These are phyloP conservation scores for Geotrichum histeridarum DNA, from an alignment of 1,139 yeast species.

Conservation along the genomic window DNA sequence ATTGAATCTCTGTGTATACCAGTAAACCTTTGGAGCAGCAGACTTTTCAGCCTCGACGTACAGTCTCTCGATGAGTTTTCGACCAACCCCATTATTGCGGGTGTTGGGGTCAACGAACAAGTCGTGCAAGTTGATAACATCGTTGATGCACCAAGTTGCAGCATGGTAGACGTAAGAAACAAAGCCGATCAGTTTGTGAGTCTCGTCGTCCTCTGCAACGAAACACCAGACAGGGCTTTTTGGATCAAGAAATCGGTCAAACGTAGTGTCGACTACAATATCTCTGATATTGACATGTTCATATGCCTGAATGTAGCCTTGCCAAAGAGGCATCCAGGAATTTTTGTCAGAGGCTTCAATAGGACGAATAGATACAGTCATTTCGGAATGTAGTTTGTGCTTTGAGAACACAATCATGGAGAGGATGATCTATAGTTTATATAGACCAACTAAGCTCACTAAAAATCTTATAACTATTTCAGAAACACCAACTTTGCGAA, in stretches of 20 bases:
- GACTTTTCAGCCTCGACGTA: conserved; percentile 47
- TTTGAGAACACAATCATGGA: too few species aligned
- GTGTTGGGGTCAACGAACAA: conserved; percentile 37
- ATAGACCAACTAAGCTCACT: too few species aligned
- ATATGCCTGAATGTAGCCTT: not conserved
- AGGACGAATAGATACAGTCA: not conserved
- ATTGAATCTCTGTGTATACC: conserved; percentile 52
- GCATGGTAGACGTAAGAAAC: conserved; percentile 48
- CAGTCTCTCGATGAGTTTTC: conserved; percentile 47
- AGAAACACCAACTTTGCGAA: too few species aligned
- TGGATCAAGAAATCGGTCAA: conserved; percentile 44
- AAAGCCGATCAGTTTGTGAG: conserved; percentile 40
- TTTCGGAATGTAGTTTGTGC: not conserved
- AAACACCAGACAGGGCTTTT: conserved; percentile 44
- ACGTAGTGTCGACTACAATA: conserved; percentile 42
- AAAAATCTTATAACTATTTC: too few species aligned
- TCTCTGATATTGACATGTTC: conserved; percentile 31
- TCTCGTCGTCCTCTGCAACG: conserved; percentile 39
- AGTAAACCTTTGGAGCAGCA: conserved; percentile 45
- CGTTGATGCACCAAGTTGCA: conserved; percentile 46
- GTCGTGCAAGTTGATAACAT: conserved; percentile 48
- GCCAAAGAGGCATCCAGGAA: not conserved
- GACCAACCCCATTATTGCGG: conserved; percentile 49
- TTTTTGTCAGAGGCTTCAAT: not conserved
- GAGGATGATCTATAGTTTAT: too few species aligned